Conservation (phyloP, 2,329 filamentous ascomycete species). For the Penicillium sp. region DNA sequence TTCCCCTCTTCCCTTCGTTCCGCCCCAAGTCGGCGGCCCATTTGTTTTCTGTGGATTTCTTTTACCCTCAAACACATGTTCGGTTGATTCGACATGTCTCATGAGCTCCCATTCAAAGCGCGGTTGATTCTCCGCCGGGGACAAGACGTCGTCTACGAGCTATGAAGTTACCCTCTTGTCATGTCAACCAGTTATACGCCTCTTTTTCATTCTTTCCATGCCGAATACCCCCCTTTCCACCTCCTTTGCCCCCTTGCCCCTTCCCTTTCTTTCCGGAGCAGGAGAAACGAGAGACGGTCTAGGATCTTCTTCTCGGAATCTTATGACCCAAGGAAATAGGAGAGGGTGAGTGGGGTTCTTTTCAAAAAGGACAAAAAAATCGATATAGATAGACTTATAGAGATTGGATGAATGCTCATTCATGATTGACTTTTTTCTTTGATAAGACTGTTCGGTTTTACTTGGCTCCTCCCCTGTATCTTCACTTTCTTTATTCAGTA, state of each 20-base stretch:
- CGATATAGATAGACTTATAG: constrained; percentile 12
- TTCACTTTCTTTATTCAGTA: no score
- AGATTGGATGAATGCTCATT: constrained; percentile 5
- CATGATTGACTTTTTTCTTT: constrained; percentile 4
- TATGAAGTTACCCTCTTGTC: constrained; percentile 14
- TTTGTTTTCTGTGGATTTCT: constrained; percentile 1
- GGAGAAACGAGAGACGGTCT: constrained; percentile 5
- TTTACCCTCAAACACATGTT: constrained; percentile 11
- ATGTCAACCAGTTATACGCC: constrained; percentile 14
- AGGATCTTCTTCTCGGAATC: constrained; percentile 5
- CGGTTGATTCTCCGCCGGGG: constrained; percentile 8
- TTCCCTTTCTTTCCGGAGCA: background rate
- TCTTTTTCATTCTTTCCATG: constrained; percentile 11
- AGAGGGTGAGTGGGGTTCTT: no score
- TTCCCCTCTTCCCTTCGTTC: constrained; percentile 4
- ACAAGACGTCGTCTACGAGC: constrained; percentile 16
- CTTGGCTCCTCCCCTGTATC: background rate
- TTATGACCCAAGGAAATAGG: background rate
- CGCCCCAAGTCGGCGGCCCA: constrained; percentile 1
- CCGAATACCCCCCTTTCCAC: constrained; percentile 14
- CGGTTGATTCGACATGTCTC: constrained; percentile 17
- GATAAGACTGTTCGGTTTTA: background rate
- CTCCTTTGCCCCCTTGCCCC: no score
- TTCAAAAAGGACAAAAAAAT: no score
- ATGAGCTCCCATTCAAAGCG: constrained; percentile 2